Base-by-base conservation (phyloP, 345 rosid species). In the Pistacia atlantica region DNA sequence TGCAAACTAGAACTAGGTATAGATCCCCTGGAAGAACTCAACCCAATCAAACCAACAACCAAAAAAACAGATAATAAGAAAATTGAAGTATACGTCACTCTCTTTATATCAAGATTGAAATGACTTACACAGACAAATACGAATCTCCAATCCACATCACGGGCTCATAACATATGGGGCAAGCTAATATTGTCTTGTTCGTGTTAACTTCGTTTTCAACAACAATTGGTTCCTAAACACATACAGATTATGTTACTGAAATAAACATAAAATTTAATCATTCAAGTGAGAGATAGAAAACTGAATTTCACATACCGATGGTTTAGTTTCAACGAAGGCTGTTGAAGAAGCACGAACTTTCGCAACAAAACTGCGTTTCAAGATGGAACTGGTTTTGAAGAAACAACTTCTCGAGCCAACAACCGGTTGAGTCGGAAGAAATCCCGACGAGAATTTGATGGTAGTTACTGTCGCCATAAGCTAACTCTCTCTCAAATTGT, bases 141-240 rank as follows among this genome's bases (percentile, higher is more conserved):
- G 83, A 66, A 67, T 77, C 87, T 54, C 84, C 77, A 11, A 59
- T 78, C 77, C 65, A 37, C 13, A 81, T 78, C 5, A 95, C 78
- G 6, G 85, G 89, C 75, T 74, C 59, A 67, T 86, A 93, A 83
- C 98, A 93, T 33, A 95, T 83, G 33, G 98, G 98, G 83, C 98
- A 95, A 65, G 97, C 97, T 76, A 95, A 80, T 38, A 84, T 67
- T 63, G 73, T 76, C 69, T 76, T 80, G 72, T 64, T 78, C 5
- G 37, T 33, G 42, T 62, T 57, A 35, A 65, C 83, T 54, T 86
- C 81, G 75, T 78, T 82, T 25, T 83, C 82, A 13, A 75, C 87
- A 82, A 49, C 78, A 22, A 52, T 55, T 5, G 85, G 31, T 35
- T 84, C 91, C 88, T 89, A 12, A 62, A 69, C 14, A 74, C 31